Evolutionary conservation across 1,139 yeast species (phyloP).

Genomic region (Yamadazyma mexicana): DNA sequence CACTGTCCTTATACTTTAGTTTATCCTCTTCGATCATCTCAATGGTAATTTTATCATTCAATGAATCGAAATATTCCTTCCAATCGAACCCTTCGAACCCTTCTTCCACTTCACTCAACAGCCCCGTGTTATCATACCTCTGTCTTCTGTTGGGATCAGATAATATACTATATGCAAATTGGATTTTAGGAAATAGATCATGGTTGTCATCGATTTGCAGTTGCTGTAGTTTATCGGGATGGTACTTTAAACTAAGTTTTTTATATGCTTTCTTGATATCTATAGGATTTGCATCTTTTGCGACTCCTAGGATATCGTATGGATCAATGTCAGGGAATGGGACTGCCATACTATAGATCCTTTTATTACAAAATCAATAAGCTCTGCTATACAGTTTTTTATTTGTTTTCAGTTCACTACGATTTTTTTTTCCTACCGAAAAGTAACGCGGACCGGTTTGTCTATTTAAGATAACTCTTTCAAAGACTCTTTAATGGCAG

Average conservation of each 20-base stretch:
- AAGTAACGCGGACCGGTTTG: background rate
- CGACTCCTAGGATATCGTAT: constrained; percentile 56
- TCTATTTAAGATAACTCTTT: constrained; percentile 22
- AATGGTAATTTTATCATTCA: constrained; percentile 62
- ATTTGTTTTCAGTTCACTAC: background rate
- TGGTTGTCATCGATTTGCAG: constrained; percentile 16
- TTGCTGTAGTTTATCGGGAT: constrained; percentile 73
- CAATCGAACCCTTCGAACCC: constrained; percentile 52
- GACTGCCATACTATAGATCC: constrained; percentile 27
- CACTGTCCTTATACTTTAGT: constrained; percentile 59
- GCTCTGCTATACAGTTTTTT: background rate
- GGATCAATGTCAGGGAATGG: constrained; percentile 66
- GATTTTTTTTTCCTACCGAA: background rate
- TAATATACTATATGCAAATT: constrained; percentile 72
- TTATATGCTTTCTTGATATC: constrained; percentile 74
- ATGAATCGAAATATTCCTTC: constrained; percentile 62
- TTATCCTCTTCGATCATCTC: constrained; percentile 77
- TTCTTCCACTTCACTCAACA: constrained; percentile 45
- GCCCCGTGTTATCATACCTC: constrained; percentile 69
- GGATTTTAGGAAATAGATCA: constrained; percentile 63
- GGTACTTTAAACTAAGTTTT: constrained; percentile 64
- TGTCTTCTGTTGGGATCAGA: constrained; percentile 57
- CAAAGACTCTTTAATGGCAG: constrained; percentile 39
- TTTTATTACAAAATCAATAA: too few species aligned
- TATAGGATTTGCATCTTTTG: constrained; percentile 41